Evolutionary conservation across 2,329 filamentous ascomycete species (phyloP), one percentile per base, ranked within the genome.

Genomic region (Cryphonectria carpinicola): DNA sequence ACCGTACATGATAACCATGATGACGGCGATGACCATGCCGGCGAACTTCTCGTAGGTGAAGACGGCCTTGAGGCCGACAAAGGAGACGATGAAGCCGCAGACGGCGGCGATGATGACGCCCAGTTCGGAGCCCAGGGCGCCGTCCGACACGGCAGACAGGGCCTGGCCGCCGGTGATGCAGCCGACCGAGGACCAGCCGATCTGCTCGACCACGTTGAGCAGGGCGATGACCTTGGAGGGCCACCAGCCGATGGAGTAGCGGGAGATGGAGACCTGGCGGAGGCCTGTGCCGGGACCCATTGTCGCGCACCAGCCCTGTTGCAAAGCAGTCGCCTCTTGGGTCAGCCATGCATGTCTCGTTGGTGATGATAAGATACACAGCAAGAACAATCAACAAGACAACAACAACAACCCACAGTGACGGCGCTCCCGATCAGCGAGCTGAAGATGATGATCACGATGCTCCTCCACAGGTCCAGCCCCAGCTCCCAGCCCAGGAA

Each of bases 61-160:
- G 60, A 88, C 80, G 28, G 81, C 80, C 73, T 80, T 81, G 74
- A 86, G 82, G 0, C 87, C 87, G 65, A 85, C 81, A 74, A 88
- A 85, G 0, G 85, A 85, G 32, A 88, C 82, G 64, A 85, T 70
- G 58, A 88, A 81, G 6, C 83, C 82, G 25, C 85, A 77, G 17
- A 88, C 76, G 10, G 82, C 82, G 28, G 86, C 82, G 56, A 89
- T 82, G 70, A 87, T 81, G 67, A 89, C 87, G 19, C 86, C 85
- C n/a, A 86, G 81, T 19, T 83, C 80, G 0, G 84, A 80, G 63
- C 81, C 84, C 52, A 88, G 76, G n/a, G 74, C 76, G 35, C 82
- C 82, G 58, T 81, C 77, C 2, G 81, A 81, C 60, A 85, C 82
- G n/a, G 84, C 84, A 2, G 82, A 80, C 35, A 86, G 78, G 0